A percentile compares a stretch with the other conserved stretches of the same genome.
Conservation (phyloP, 2,329 filamentous ascomycete species). For the Cladosporium sp. region DNA sequence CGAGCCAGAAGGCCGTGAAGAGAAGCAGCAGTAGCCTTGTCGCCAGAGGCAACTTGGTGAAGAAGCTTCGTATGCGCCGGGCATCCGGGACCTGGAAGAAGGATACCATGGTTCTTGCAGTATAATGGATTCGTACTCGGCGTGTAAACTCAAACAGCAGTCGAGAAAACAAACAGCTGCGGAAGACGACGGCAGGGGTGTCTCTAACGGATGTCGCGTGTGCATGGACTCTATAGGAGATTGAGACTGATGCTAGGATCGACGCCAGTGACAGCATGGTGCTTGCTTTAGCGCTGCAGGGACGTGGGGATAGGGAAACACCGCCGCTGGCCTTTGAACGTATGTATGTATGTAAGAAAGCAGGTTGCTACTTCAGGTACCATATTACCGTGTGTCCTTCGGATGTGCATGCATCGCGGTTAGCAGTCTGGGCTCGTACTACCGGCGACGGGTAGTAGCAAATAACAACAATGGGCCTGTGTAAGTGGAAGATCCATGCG, state of each 20-base stretch:
- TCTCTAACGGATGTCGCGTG: constrained; percentile 8
- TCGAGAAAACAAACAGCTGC: constrained; percentile 4
- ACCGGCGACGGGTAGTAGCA: constrained; percentile 6
- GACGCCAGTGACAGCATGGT: constrained; percentile 8
- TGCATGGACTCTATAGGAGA: constrained; percentile 19
- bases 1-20: constrained; percentile 69
- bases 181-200: constrained; percentile 9
- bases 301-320: constrained; percentile 13
- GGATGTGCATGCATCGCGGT: background rate
- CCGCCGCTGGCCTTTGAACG: background rate
- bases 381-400: background rate
- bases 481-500: constrained; percentile 25
- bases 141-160: background rate
- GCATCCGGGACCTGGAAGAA: constrained; percentile 66
- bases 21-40: constrained; percentile 70
- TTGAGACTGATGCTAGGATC: constrained; percentile 7
- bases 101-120: constrained; percentile 43
- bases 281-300: constrained; percentile 17
- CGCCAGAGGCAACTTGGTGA: constrained; percentile 83
- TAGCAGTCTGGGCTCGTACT: background rate
- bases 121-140: background rate
- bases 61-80: constrained; percentile 73
- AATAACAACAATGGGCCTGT: constrained; percentile 32
- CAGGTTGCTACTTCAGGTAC: background rate
- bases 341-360: background rate